A percentile compares a stretch with the other conserved stretches of the same genome.
Conservation (phyloP, 352 stramenopile genomes). For the Phytophthora pistaciae region DNA sequence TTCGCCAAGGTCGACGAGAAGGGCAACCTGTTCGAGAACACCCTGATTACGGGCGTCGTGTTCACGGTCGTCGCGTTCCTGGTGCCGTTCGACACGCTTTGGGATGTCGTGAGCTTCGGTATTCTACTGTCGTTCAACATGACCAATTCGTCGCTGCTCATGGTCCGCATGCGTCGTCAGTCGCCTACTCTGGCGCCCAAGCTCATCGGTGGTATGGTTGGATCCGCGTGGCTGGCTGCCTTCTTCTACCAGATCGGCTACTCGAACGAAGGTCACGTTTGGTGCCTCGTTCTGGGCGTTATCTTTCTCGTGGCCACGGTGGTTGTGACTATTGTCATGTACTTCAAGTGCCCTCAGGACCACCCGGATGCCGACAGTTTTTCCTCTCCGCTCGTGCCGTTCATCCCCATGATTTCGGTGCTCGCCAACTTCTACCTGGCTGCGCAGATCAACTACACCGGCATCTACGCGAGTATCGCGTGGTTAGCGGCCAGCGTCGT, state of each 20-base stretch:
- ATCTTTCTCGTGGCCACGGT: conserved; percentile 58
- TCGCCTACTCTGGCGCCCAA: conserved; percentile 53
- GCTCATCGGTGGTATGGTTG: conserved; percentile 56
- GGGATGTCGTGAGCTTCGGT: conserved; percentile 91
- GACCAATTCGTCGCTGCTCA: conserved; percentile 78
- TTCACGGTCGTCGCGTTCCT: conserved; percentile 78
- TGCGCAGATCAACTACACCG: conserved; percentile 61
- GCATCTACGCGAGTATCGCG: conserved; percentile 56
- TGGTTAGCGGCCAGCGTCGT: conserved; percentile 71
- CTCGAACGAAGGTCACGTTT: conserved; percentile 48
- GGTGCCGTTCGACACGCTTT: conserved; percentile 81
- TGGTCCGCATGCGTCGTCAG: conserved; percentile 74
- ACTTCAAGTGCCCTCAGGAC: conserved; percentile 73
- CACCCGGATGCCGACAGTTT: conserved; percentile 55
- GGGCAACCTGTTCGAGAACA: conserved; percentile 85
- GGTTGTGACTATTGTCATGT: conserved; percentile 38
- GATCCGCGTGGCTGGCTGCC: conserved; percentile 42
- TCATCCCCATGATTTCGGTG: conserved; percentile 64
- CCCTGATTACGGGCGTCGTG: conserved; percentile 67
- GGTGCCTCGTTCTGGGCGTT: conserved; percentile 50
- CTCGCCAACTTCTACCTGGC: conserved; percentile 79
- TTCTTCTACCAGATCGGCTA: conserved; percentile 84
- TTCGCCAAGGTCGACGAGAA: conserved; percentile 90
- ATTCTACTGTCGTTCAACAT: conserved; percentile 92
- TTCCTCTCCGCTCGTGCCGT: conserved; percentile 72